Conservation (phyloP, 2,329 filamentous ascomycete species). For the Cadophora luteo-olivacea region DNA sequence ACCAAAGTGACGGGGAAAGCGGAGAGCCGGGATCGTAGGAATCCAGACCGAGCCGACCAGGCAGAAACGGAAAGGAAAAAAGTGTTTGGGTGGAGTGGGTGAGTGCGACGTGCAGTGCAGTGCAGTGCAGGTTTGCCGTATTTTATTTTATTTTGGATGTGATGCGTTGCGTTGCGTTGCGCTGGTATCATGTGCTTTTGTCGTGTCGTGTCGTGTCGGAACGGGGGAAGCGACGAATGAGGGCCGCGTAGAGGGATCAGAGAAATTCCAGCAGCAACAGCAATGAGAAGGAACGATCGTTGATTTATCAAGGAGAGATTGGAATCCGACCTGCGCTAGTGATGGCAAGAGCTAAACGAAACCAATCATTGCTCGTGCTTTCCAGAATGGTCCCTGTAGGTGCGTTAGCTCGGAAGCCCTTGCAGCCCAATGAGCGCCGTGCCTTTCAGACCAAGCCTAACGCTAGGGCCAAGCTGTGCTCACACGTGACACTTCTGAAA, state of each 20-base stretch:
- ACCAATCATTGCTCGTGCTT: background rate
- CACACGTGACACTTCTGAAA: slow-evolving; percentile 3
- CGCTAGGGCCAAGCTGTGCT: background rate
- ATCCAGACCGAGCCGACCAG: slow-evolving; percentile 5
- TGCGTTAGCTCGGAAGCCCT: background rate
- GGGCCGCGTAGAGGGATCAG: slow-evolving; percentile 16
- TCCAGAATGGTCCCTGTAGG: background rate
- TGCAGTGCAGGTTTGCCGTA: background rate
- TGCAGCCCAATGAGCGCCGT: slow-evolving; percentile 4
- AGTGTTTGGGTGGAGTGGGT: background rate
- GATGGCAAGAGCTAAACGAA: background rate
- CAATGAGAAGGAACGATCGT: slow-evolving; percentile 19
- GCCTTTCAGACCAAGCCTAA: background rate
- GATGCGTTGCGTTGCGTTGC: background rate
- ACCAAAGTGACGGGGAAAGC: background rate
- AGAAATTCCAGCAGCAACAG: slow-evolving; percentile 8
- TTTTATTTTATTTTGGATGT: background rate
- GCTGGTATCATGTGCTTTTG: slow-evolving; percentile 6
- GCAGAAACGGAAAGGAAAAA: background rate
- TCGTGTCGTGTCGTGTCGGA: slow-evolving; percentile 5
- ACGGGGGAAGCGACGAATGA: slow-evolving; percentile 19
- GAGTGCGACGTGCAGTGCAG: background rate
- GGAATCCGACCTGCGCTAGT: background rate
- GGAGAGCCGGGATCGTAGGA: slow-evolving; percentile 6
- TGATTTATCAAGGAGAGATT: background rate